Base-by-base conservation (phyloP, 768 basidiomycete genomes). In the Pleurotus salmoneostramineus region DNA sequence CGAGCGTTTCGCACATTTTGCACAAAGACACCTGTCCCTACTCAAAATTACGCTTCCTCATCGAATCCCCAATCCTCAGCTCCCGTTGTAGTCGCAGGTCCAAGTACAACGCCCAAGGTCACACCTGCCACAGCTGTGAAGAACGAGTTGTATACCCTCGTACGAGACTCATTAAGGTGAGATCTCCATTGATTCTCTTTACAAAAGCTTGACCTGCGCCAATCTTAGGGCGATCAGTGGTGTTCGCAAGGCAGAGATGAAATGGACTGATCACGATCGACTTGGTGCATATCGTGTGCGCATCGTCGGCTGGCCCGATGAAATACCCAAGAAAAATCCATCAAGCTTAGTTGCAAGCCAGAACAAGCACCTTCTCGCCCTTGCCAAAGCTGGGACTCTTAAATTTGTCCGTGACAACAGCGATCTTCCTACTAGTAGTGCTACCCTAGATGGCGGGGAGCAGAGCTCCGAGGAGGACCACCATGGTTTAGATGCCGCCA, bases 231-330 rank as follows among this genome's bases (percentile, higher is more conserved):
- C 74, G 3, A 77, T 75, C 5, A 84, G 83, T 61, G 85, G 85
- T 6, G 68, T 83, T 15, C 83, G 82, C 8, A 83, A 76, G 56
- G 86, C 87, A 17, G 87, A 89, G 63, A 89, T 89, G 87, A 88
- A 84, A 66, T 89, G 87, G 87, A 83, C 83, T 6, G 87, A 85
- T 64, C 86, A 80, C 50, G 78, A 82, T 27, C 75, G 81, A 45
- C 66, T 89, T 51, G 72, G 76, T 61, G 63, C 72, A 5, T 88
- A 86, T 61, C 83, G 83, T 7, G 82, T 89, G 34, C 78, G 74
- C 55, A 67, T 88, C 46, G 73, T 82, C 11, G 87, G 87, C 43
- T 89, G 87, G 87, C 87, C 87, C 7, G 59, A 75, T 21, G 71
- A 71, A 33, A 76, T 89, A 21, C 85, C 85, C 5, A 68, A 72